phyloP scores from a whole-genome alignment of 495 filamentous ascomycete genomes.

The Penicillium ochrochloron region DNA sequence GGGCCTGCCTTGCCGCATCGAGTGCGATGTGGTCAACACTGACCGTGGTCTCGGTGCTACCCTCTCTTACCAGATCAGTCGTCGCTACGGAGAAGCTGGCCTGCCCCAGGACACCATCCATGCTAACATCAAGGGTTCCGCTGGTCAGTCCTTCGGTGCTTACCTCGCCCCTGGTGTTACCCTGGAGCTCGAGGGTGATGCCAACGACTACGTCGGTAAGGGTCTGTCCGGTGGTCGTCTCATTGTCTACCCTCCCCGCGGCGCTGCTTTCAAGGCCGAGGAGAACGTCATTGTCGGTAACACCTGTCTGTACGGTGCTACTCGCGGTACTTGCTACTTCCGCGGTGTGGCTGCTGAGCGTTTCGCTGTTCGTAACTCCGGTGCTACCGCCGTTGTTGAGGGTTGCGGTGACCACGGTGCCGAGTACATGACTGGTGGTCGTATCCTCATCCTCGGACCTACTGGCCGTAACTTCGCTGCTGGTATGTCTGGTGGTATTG shows the following conservation, averaged over 20 bases:
- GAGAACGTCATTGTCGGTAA: slow-evolving; percentile 98
- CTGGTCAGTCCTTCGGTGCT: slow-evolving; percentile 96
- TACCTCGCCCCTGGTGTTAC: slow-evolving; percentile 96
- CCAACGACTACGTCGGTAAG: slow-evolving; percentile 99
- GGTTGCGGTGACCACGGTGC: slow-evolving; percentile 98
- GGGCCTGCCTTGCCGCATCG: slow-evolving; percentile 91
- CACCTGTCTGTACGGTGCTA: slow-evolving; percentile 96
- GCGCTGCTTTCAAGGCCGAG: slow-evolving; percentile 94
- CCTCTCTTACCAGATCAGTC: slow-evolving; percentile 95
- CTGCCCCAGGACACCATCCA: slow-evolving; percentile 95
- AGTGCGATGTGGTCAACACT: slow-evolving; percentile 98
- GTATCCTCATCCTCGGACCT: slow-evolving; percentile 84
- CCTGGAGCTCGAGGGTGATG: slow-evolving; percentile 94
- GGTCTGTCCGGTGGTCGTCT: slow-evolving; percentile 94
- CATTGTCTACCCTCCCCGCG: slow-evolving; percentile 93
- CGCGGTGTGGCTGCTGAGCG: slow-evolving; percentile 96
- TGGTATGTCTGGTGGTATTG: slow-evolving; percentile 99
- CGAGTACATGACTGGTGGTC: slow-evolving; percentile 99
- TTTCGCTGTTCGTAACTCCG: slow-evolving; percentile 97
- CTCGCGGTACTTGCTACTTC: slow-evolving; percentile 94
- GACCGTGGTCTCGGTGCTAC: slow-evolving; percentile 95
- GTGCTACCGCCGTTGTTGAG: slow-evolving; percentile 94
- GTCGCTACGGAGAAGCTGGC: slow-evolving; percentile 87
- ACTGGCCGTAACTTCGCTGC: slow-evolving; percentile 99
- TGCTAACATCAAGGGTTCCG: slow-evolving; percentile 97